Percentiles rank a stretch among this genome's conserved stretches.
These are phyloP conservation scores for Cerrena zonata DNA, from an alignment of 1,284 basidiomycete species.

Conservation along the genomic window DNA sequence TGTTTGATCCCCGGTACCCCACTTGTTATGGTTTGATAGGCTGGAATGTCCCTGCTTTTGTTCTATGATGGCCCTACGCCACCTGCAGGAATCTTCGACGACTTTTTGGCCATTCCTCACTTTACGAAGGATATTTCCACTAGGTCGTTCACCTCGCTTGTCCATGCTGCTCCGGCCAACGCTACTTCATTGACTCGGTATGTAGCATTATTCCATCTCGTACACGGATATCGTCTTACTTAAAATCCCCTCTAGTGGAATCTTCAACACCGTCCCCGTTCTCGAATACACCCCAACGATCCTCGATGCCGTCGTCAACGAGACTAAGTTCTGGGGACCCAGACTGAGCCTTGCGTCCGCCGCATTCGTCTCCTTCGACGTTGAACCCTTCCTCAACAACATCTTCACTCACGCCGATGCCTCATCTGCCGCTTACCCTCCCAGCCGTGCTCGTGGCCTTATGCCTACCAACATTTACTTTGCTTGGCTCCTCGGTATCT, in stretches of 20 bases:
- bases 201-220: slow-evolving; percentile 7
- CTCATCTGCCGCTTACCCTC: slow-evolving; percentile 42
- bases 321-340: slow-evolving; percentile 34
- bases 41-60: too few relatives aligned
- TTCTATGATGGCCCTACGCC: slow-evolving; percentile 41
- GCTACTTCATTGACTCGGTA: slow-evolving; percentile 37
- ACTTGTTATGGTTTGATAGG: too few relatives aligned
- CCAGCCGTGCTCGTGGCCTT: slow-evolving; percentile 33
- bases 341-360: slow-evolving; percentile 17
- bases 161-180: slow-evolving; percentile 37
- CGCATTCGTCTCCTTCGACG: slow-evolving; percentile 40
- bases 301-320: slow-evolving; percentile 43
- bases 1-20: too few relatives aligned
- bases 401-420: slow-evolving; percentile 36
- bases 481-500: slow-evolving; percentile 32
- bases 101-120: slow-evolving; percentile 31
- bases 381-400: slow-evolving; percentile 50
- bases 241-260: slow-evolving; percentile 28
- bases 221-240: background rate
- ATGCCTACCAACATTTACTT: slow-evolving; percentile 46
- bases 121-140: slow-evolving; percentile 28
- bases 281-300: slow-evolving; percentile 35
- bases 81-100: slow-evolving; percentile 40
- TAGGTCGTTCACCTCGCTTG: slow-evolving; percentile 33
- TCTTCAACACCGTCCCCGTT: slow-evolving; percentile 47